Evolutionary conservation across 2,329 filamentous ascomycete genomes (phyloP), one percentile per base, ranked within the genome.

Genomic region (Penicillium concentricum): DNA sequence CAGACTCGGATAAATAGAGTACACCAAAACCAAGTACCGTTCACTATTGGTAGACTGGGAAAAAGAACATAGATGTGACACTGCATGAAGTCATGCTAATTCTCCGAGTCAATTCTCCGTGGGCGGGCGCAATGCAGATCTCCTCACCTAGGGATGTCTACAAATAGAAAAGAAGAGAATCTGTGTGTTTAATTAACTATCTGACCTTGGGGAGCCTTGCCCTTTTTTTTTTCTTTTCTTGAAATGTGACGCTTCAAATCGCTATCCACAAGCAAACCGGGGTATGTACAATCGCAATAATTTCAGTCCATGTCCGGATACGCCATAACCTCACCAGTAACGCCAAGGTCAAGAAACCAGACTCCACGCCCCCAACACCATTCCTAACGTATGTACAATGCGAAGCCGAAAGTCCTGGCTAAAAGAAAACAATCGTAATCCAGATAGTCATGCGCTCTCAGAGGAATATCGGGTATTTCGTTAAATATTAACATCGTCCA

Each of bases 71-170:
- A 20, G 34, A 20, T 24, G 32, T 39, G 9, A 16, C 8, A 24
- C 39, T 32, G 34, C 46, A 43, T 37, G 24, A 16, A 35, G 26
- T 20, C 3, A 16, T 30, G 30, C 16, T 47, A 56, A 52, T 61
- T 59, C 52, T 48, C 52, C 55, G 55, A 62, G 38, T 35, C 32
- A 58, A 51, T 54, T 59, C 58, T 58, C 52, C 53, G 43, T 16
- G n/a, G 30, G 4, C 1, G 32, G 12, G 38, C n/a, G 28, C 6
- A 38, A 9, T 51, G 28, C 38, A 24, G 39, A 44, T 45, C 16
- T 26, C 6, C 16, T 26, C 6, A 35, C n/a, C 3, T 26, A 28
- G 4, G 8, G 9, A 37, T 15, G 6, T 35, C 15, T n/a, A 32
- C 30, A 37, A 20, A 24, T 38, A 48, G 32, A 28, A 49, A 34